phyloP scores from a whole-genome alignment of 257 asterid species.

The Solanum lycopersicoides region DNA sequence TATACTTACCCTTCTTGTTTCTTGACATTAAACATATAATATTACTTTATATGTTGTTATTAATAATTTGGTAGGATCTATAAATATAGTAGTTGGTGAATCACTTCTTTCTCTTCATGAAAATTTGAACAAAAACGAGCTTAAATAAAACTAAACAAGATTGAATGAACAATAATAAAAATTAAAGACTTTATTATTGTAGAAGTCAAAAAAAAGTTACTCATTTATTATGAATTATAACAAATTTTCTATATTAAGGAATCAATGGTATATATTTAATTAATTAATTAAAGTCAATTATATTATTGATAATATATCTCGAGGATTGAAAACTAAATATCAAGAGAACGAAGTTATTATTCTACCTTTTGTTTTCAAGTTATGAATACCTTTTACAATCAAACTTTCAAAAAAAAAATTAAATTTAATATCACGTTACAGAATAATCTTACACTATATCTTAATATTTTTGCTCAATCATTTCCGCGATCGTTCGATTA shows the following conservation, averaged over 20 bases:
- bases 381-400: background rate
- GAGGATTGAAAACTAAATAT: background rate
- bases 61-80: too few relatives aligned
- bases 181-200: too few relatives aligned
- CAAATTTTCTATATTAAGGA: background rate
- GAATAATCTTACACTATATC: too few relatives aligned
- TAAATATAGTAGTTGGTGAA: background rate
- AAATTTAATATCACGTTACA: background rate
- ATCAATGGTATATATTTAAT: background rate
- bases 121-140: fast-evolving
- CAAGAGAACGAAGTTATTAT: background rate
- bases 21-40: background rate
- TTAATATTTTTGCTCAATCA: too few relatives aligned
- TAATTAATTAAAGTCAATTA: background rate
- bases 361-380: background rate
- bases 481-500: too few relatives aligned
- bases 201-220: too few relatives aligned
- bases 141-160: too few relatives aligned
- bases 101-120: too few relatives aligned
- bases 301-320: background rate
- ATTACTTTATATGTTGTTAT: too few relatives aligned
- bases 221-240: background rate
- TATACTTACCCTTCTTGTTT: background rate
- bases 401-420: background rate
- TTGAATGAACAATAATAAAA: too few relatives aligned